These are phyloP conservation scores for Aureobasidium musti DNA, from an alignment of 2,329 filamentous ascomycete species.

Conservation along the genomic window DNA sequence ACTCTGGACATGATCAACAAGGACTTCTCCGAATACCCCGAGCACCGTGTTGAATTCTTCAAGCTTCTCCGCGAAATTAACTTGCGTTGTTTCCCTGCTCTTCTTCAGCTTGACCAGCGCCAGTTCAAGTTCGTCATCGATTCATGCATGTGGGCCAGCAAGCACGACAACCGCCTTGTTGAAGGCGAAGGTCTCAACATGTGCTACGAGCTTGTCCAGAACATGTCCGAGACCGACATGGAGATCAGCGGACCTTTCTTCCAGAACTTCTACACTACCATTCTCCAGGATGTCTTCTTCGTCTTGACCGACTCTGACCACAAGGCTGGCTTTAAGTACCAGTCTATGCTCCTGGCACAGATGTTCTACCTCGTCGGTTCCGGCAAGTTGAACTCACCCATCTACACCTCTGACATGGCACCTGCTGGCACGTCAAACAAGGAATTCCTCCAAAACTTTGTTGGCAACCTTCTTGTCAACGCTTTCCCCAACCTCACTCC, in stretches of 20 bases:
- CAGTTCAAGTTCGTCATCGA: constrained; percentile 99
- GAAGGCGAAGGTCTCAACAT: constrained; percentile 96
- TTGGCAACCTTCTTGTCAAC: constrained; percentile 78
- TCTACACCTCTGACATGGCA: constrained; percentile 84
- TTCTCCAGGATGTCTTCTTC: constrained; percentile 97
- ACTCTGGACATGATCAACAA: constrained; percentile 99
- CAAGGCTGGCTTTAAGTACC: constrained; percentile 98
- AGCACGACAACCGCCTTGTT: constrained; percentile 98
- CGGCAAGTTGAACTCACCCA: constrained; percentile 87
- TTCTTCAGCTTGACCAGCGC: constrained; percentile 89
- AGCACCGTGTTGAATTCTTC: constrained; percentile 99
- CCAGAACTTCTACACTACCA: constrained; percentile 94
- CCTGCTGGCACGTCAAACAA: constrained; percentile 81
- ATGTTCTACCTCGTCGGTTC: constrained; percentile 95
- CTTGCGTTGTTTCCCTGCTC: constrained; percentile 90
- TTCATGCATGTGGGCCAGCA: constrained; percentile 99
- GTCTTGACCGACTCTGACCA: constrained; percentile 96
- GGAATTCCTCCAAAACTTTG: constrained; percentile 87
- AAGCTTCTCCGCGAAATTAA: constrained; percentile 96
- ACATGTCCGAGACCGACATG: constrained; percentile 89
- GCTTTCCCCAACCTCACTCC: constrained; percentile 92
- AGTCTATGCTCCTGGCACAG: constrained; percentile 87
- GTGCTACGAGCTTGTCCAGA: constrained; percentile 96
- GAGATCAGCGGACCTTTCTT: constrained; percentile 93
- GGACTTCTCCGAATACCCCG: constrained; percentile 98